Evolutionary conservation across 306 rosid genomes (phyloP), one percentile per base, ranked within the genome.

Genomic region (Acacia crassicarpa): DNA sequence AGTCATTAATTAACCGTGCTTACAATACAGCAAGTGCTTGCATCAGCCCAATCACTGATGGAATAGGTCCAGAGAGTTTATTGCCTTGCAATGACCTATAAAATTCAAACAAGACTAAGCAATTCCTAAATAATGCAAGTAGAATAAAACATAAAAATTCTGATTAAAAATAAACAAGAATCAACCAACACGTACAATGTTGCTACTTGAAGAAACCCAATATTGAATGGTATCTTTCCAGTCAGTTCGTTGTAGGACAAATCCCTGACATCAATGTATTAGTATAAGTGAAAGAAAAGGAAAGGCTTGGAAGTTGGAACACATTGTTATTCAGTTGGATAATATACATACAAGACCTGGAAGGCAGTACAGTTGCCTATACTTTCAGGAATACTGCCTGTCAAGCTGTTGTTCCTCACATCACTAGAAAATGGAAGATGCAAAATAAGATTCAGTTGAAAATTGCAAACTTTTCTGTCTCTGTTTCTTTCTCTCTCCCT

Each of bases 11-110:
- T 43, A 41, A 35, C 69, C 74, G 72, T 76, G 87, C 98, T 91
- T 91, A 96, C 99, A 96, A 78, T 25, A 96, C 99, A 54, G 99
- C 97, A 23, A 96, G 98, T 69, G 98, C 99, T 87, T 96, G 99
- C 99, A 96, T 96, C 87, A 96, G 89, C 67, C 99, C 99, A 4
- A 94, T 87, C 79, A 96, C 99, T 0, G 98, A 85, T 49, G 99
- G 99, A 61, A 96, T 92, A 56, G 69, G 81, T 23, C 99, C 99
- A 8, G 97, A 90, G 51, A 96, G 97, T 87, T 74, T 86, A 82
- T 96, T 96, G 32, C 97, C 97, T 87, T 96, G 99, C 83, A 96
- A 80, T 49, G 99, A 96, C 85, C 99, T 96, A 74, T 84, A 54
- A 41, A 77, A 59, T 5, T 38, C 75, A 70, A 62, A 84, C 63